These are phyloP conservation scores for Rhodotorula sp. DNA, from an alignment of 1,284 basidiomycete genomes.

Conservation along the genomic window DNA sequence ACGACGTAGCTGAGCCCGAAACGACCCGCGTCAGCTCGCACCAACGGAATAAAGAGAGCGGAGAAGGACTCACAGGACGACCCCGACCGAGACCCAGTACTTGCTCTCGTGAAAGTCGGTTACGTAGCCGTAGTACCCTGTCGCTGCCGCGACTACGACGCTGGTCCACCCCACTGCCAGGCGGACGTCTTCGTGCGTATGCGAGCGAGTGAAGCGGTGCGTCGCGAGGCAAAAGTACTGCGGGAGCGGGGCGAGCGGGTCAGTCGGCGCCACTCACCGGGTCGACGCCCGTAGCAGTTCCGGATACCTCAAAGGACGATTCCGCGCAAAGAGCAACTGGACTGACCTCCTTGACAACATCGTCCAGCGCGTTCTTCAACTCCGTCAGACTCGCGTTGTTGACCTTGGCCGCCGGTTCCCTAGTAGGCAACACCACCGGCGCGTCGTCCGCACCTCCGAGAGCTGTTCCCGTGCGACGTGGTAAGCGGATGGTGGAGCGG, in stretches of 20 bases:
- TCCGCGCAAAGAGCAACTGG: neutral
- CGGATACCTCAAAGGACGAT: too few relatives aligned
- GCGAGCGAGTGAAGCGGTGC: slow-evolving; percentile 74
- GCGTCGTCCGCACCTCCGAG: neutral
- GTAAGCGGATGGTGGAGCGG: neutral
- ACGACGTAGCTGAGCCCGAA: slow-evolving; percentile 62
- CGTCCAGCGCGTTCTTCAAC: slow-evolving; percentile 85
- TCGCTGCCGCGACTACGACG: slow-evolving; percentile 72
- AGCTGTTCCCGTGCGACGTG: neutral
- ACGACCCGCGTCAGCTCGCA: neutral
- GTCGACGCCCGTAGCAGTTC: too few relatives aligned
- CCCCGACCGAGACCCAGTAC: slow-evolving; percentile 70
- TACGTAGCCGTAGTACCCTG: slow-evolving; percentile 75
- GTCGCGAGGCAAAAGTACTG: slow-evolving; percentile 73
- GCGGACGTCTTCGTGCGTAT: slow-evolving; percentile 80
- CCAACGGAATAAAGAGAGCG: neutral
- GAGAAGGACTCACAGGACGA: slow-evolving; percentile 54
- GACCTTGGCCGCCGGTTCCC: slow-evolving; percentile 57
- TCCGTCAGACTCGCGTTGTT: slow-evolving; percentile 78
- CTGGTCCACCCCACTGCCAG: slow-evolving; percentile 78
- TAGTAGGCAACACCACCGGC: neutral
- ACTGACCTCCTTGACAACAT: slow-evolving; percentile 76
- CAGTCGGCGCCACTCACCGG: neutral
- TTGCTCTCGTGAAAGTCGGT: slow-evolving; percentile 83
- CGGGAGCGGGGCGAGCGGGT: neutral